Evolutionary conservation across 2,329 filamentous ascomycete genomes (phyloP), one percentile per base, ranked within the genome.

Genomic region (Mariannaea sp.): DNA sequence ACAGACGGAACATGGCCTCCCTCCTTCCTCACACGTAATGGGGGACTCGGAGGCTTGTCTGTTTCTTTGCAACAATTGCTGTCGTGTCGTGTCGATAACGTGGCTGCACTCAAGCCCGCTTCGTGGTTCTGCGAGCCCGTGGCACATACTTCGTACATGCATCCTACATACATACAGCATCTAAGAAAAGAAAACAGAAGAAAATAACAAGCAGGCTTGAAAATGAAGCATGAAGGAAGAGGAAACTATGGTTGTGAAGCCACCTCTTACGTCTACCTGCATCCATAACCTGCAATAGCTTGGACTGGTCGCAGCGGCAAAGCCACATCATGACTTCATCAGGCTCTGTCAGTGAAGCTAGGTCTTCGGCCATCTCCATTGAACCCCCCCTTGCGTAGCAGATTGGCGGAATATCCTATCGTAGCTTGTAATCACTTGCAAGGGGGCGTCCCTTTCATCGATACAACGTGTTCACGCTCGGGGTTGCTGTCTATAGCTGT

Each of bases 1-100:
- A n/a, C n/a, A n/a, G n/a, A n/a, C n/a, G n/a, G n/a, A n/a, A n/a
- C n/a, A n/a, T n/a, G n/a, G n/a, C n/a, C n/a, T 20, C 9, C 36
- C 27, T 46, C 17, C 36, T 39, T 39, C 36, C 36, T 39, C 5
- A 24, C 19, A 39, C 36, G 19, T 38, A 32, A 12, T 29, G 7
- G 26, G 26, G 19, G 22, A 20, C n/a, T n/a, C n/a, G n/a, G n/a
- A 39, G 7, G 19, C 19, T 8, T 39, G 36, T 24, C 9, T 5
- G n/a, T n/a, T 9, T 19, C 16, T 38, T 42, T 30, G 36, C 27
- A 4, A 22, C 16, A 14, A 12, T n/a, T 8, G 14, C 26, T 46
- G 52, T 36, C 40, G 36, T 41, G 46, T 55, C 52, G 46, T 50
- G 46, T 44, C 51, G 17, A 42, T 55, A 42, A 50, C 52, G 52